phyloP scores from a whole-genome alignment of 345 rosid genomes.

The Erodium maritimum region DNA sequence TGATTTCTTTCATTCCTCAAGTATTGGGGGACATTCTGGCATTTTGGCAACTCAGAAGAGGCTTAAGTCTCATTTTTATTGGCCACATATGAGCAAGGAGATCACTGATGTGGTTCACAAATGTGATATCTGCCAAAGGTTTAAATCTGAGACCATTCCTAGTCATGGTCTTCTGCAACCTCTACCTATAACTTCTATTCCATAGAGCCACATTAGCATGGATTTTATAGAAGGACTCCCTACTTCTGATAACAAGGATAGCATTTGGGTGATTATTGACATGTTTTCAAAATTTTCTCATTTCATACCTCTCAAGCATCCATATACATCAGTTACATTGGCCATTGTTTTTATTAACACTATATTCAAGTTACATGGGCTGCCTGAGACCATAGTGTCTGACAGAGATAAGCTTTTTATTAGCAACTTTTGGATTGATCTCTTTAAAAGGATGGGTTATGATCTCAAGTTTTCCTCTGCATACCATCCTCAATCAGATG shows the following conservation, averaged over 20 bases:
- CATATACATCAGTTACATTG: not conserved
- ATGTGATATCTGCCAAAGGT: not conserved
- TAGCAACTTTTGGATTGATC: conserved; percentile 1
- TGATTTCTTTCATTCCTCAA: no score
- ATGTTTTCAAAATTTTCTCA: not conserved
- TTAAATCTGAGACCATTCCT: not conserved
- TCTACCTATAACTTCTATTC: not conserved
- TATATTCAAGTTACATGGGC: conserved; percentile 1
- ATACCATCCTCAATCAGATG: no score
- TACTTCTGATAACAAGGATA: not conserved
- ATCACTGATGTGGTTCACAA: no score
- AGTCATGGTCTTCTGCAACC: not conserved
- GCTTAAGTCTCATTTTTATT: no score
- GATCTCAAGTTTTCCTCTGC: not conserved
- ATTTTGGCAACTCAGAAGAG: no score
- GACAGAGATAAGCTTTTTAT: not conserved
- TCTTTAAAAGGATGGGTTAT: not conserved
- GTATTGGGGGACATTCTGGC: no score
- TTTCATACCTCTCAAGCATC: not conserved
- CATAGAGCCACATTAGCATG: not conserved
- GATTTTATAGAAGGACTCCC: conserved; percentile 1
- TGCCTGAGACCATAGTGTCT: not conserved
- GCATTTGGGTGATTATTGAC: no score
- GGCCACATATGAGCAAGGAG: no score
- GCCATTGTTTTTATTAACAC: not conserved